Evolutionary conservation across 2,329 filamentous ascomycete genomes (phyloP).

Genomic region (Didymella pomorum): DNA sequence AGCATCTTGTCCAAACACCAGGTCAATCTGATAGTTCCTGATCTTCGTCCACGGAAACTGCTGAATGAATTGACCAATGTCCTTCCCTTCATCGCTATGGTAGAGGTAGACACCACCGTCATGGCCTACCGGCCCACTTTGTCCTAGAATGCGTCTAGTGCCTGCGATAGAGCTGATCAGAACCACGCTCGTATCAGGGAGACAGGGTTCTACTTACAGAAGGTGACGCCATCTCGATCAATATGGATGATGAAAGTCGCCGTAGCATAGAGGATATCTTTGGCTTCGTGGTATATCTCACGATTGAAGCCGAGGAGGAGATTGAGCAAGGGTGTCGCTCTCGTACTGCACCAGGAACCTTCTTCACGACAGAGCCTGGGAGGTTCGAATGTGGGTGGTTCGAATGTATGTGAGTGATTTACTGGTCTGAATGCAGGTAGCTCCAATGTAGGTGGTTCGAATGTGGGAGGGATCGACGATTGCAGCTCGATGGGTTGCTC

Average conservation of each 20-base stretch:
- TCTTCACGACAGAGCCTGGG: neutral
- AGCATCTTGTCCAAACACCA: neutral
- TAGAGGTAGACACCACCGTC: neutral
- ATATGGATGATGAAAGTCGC: neutral
- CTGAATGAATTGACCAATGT: neutral
- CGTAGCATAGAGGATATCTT: neutral
- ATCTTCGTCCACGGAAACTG: neutral
- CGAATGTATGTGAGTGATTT: no score
- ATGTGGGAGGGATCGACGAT: neutral
- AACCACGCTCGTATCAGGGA: no score
- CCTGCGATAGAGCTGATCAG: neutral
- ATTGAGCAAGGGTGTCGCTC: neutral
- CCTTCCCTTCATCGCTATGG: neutral
- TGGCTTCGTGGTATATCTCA: neutral
- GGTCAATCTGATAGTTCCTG: neutral
- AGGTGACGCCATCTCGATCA: neutral
- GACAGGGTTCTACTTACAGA: neutral
- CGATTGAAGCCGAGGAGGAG: neutral
- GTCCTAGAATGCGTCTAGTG: neutral
- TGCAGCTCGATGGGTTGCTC: neutral
- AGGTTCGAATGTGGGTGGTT: no score
- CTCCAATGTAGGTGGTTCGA: no score
- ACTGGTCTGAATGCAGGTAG: no score
- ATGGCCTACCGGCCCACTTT: no score
- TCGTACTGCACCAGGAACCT: neutral